Evolutionary conservation across 1,284 basidiomycete species (phyloP).

Genomic region (Cutaneotrichosporon cavernicola): DNA sequence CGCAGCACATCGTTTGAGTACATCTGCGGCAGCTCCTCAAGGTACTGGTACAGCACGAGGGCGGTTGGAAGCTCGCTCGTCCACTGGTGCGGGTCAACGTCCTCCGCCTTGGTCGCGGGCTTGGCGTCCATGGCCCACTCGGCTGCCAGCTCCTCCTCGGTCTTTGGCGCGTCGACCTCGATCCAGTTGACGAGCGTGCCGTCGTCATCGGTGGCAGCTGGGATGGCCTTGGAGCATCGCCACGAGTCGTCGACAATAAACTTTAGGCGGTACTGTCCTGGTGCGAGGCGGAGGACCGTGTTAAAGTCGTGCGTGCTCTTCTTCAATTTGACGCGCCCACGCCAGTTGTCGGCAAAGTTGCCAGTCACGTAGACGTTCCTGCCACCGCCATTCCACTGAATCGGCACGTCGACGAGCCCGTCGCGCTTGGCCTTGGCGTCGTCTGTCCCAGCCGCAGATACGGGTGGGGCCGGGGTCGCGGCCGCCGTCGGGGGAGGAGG

Average conservation of each 20-base stretch:
- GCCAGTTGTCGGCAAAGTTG: constrained; percentile 62
- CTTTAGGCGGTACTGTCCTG: constrained; percentile 92
- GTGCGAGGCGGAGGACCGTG: constrained; percentile 62
- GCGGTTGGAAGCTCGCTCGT: constrained; percentile 71
- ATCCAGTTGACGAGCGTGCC: constrained; percentile 95
- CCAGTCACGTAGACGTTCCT: constrained; percentile 60
- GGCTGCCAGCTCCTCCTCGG: constrained; percentile 48
- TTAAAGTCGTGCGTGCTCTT: constrained; percentile 56
- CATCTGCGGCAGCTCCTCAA: constrained; percentile 68
- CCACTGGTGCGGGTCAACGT: constrained; percentile 60
- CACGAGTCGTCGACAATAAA: constrained; percentile 93
- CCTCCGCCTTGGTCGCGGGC: constrained; percentile 37
- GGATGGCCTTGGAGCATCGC: constrained; percentile 71
- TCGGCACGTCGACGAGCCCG: constrained; percentile 45
- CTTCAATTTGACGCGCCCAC: constrained; percentile 57
- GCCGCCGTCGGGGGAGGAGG: constrained; percentile 37
- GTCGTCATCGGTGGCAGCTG: constrained; percentile 90
- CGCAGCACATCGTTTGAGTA: constrained; percentile 24
- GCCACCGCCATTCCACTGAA: constrained; percentile 54
- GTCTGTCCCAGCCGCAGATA: constrained; percentile 3
- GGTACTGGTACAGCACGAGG: constrained; percentile 72
- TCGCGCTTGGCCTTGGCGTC: constrained; percentile 24
- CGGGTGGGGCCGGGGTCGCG: constrained; percentile 32
- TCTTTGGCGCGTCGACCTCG: constrained; percentile 55
- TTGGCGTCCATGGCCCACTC: constrained; percentile 50